Conservation (phyloP, 805 yeast genomes). For the Metahyphopichia silvanorum region DNA sequence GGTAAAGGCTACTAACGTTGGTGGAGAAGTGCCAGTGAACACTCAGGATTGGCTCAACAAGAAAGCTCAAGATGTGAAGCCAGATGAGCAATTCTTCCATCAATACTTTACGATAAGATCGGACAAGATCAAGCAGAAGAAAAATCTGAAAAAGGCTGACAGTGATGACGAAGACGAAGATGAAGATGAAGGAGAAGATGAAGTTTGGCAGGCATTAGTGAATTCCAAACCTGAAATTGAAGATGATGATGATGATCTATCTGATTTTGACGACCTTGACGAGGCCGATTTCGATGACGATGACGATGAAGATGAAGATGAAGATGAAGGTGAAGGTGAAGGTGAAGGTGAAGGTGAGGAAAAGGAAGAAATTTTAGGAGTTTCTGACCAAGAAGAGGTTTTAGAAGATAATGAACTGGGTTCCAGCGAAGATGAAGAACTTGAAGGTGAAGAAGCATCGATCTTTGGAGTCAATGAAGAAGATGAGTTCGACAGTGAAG, state of each 20-base stretch:
- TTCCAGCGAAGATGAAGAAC: slow-evolving; percentile 10
- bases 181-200: slow-evolving; percentile 59
- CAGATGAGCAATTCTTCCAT: slow-evolving; percentile 85
- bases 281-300: slow-evolving; percentile 41
- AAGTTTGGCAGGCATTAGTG: slow-evolving; percentile 78
- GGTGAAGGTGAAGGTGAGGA: slow-evolving; percentile 18
- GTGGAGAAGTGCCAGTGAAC: slow-evolving; percentile 66
- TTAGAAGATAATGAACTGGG: no score
- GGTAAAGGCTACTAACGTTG: slow-evolving; percentile 55
- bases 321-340: slow-evolving; percentile 25
- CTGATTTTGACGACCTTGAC: slow-evolving; percentile 40
- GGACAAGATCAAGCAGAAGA: slow-evolving; percentile 24
- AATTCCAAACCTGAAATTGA: slow-evolving; percentile 71
- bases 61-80: slow-evolving; percentile 63
- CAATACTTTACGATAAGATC: slow-evolving; percentile 74
- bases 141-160: slow-evolving; percentile 22
- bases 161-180: slow-evolving; percentile 27
- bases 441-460: slow-evolving; percentile 15
- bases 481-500: slow-evolving; percentile 17
- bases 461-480: slow-evolving; percentile 20
- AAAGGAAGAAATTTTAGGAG: slow-evolving; percentile 18
- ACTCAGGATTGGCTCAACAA: slow-evolving; percentile 78
- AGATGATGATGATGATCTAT: slow-evolving; percentile 31
- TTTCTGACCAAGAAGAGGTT: slow-evolving; percentile 13
- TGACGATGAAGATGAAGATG: slow-evolving; percentile 43